A percentile compares a stretch with the other conserved stretches of the same genome.
Evolutionary conservation across 148 eudicot species (phyloP).

Genomic region (Arbutus unedo): DNA sequence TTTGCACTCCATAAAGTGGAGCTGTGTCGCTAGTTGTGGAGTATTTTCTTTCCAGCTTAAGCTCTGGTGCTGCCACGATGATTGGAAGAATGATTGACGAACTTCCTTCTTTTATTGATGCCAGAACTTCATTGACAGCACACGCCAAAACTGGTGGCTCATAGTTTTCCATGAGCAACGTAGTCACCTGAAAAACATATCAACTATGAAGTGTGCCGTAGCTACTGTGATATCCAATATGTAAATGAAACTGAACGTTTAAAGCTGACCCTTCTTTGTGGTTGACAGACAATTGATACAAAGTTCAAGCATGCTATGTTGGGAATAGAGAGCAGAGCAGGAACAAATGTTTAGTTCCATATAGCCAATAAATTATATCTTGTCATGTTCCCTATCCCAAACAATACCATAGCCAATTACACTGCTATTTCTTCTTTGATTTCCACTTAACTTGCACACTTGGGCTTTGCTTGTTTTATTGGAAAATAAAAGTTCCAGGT

Average conservation of each 20-base stretch:
- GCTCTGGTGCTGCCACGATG: slow-evolving; percentile 51
- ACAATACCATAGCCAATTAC: neutral
- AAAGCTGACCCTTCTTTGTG: neutral
- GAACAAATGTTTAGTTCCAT: neutral
- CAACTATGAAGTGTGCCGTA: neutral
- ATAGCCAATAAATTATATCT: neutral
- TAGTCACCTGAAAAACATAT: slow-evolving; percentile 47
- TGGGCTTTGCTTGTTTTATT: neutral
- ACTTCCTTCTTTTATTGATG: slow-evolving; percentile 38
- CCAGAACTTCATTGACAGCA: slow-evolving; percentile 62
- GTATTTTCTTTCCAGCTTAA: slow-evolving; percentile 50
- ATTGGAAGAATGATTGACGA: slow-evolving; percentile 46
- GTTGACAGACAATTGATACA: neutral
- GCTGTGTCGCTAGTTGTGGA: slow-evolving; percentile 24
- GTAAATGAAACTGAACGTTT: neutral
- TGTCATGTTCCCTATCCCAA: neutral
- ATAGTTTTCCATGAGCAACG: slow-evolving; percentile 53
- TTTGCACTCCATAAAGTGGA: slow-evolving; percentile 44
- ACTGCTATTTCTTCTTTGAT: neutral
- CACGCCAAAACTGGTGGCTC: slow-evolving; percentile 72
- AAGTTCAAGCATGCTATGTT: neutral
- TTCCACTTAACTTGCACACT: neutral
- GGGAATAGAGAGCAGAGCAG: neutral
- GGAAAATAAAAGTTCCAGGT: neutral
- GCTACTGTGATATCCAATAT: neutral